Evolutionary conservation across 805 yeast genomes (phyloP).

Genomic region (Metschnikowia orientalis): DNA sequence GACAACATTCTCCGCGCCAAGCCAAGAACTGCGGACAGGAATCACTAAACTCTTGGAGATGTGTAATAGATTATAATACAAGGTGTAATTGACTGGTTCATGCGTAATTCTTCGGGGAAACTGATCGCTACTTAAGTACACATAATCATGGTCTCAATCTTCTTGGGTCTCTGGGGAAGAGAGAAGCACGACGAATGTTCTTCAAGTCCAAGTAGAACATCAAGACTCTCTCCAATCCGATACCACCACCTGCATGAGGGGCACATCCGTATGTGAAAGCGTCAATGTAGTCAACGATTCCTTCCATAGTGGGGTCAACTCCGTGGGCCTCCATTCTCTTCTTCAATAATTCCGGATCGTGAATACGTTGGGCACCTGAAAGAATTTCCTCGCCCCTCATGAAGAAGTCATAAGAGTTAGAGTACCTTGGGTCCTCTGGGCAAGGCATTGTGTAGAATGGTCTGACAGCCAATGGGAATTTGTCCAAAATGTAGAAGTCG

Average conservation of each 20-base stretch:
- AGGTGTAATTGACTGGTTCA: background rate
- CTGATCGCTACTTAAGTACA: background rate
- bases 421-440: constrained; percentile 83
- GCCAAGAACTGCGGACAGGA: constrained; percentile 94
- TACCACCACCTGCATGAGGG: constrained; percentile 99
- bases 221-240: constrained; percentile 96
- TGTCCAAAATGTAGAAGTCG: constrained; percentile 96
- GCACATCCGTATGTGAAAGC: constrained; percentile 94
- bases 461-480: constrained; percentile 94
- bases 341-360: constrained; percentile 78
- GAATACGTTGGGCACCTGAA: constrained; percentile 99
- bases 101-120: background rate
- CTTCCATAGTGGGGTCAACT: constrained; percentile 74
- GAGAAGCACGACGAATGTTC: constrained; percentile 96
- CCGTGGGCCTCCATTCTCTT: constrained; percentile 82
- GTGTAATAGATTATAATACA: constrained; percentile 7
- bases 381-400: constrained; percentile 99
- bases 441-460: constrained; percentile 99
- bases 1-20: constrained; percentile 96
- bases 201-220: constrained; percentile 97
- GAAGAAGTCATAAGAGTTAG: constrained; percentile 98
- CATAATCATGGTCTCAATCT: constrained; percentile 72
- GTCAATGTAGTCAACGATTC: constrained; percentile 85
- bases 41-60: constrained; percentile 25
- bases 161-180: constrained; percentile 98